Evolutionary conservation across 192 early-diverging fungal species (phyloP).

Genomic region (Rhizophagus clarus): DNA sequence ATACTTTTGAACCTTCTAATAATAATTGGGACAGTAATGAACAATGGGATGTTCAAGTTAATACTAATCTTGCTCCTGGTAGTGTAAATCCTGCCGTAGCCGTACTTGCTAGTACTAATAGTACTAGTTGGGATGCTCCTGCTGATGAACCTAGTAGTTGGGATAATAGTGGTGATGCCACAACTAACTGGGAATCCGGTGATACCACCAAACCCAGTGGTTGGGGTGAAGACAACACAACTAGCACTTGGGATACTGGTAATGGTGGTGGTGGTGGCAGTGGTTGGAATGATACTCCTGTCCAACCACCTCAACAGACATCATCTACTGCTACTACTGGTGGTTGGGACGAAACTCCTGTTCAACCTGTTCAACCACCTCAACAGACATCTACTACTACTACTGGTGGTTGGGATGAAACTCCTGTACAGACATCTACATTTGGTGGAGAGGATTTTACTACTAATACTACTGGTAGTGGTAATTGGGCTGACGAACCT

Average conservation of each 20-base stretch:
- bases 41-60: slow-evolving; percentile 30
- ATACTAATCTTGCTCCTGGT: slow-evolving; percentile 43
- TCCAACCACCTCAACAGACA: not conserved
- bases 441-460: not conserved
- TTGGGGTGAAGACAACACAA: no score
- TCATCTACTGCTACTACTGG: not conserved
- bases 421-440: not conserved
- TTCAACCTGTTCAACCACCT: no score
- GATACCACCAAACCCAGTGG: not conserved
- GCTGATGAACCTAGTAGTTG: not conserved
- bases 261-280: not conserved
- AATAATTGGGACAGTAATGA: slow-evolving; percentile 72
- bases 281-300: not conserved
- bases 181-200: not conserved
- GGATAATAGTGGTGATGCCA: not conserved
- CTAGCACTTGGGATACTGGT: not conserved
- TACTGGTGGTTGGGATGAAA: not conserved
- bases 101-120: slow-evolving; percentile 28
- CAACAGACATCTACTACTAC: no score
- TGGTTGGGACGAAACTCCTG: not conserved
- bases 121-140: slow-evolving; percentile 16
- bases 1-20: slow-evolving; percentile 41
- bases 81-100: slow-evolving; percentile 47
- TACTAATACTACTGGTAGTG: not conserved
- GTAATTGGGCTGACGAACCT: not conserved